Percentiles rank a stretch among this genome's conserved stretches.
phyloP scores from a whole-genome alignment of 441 rosid species.

The Macaranga tanarius region DNA sequence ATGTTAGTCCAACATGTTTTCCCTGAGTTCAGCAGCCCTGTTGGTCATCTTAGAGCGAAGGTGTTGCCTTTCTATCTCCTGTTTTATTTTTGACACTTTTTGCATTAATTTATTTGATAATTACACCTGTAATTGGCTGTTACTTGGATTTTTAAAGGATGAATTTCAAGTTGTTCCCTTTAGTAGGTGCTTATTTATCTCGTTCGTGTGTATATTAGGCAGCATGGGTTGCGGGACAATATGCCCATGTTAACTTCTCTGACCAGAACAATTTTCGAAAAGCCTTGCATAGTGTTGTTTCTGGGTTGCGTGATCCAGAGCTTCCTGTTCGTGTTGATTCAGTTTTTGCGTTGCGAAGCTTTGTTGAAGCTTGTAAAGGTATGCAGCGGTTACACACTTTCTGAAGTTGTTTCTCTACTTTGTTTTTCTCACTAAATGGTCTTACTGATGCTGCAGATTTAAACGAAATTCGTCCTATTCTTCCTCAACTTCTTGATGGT shows the following conservation, averaged over 20 bases:
- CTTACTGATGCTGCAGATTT: slow-evolving; percentile 59
- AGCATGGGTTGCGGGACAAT: slow-evolving; percentile 99
- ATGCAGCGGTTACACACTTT: slow-evolving; percentile 10
- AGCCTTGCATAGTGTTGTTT: slow-evolving; percentile 84
- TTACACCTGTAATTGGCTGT: background rate
- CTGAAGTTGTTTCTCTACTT: background rate
- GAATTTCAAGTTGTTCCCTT: background rate
- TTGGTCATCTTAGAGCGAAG: slow-evolving; percentile 98
- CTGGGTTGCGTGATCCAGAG: slow-evolving; percentile 91
- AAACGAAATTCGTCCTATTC: slow-evolving; percentile 92
- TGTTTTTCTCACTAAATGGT: slow-evolving; percentile 8
- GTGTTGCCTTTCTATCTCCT: slow-evolving; percentile 33
- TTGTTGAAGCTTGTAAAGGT: slow-evolving; percentile 97
- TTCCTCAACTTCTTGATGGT: slow-evolving; percentile 98
- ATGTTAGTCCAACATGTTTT: slow-evolving; percentile 98
- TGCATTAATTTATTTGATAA: slow-evolving; percentile 4
- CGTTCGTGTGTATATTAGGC: slow-evolving; percentile 55
- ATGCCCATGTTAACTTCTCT: slow-evolving; percentile 79
- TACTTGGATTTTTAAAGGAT: background rate
- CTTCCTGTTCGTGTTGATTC: slow-evolving; percentile 99
- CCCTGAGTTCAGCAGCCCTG: slow-evolving; percentile 91
- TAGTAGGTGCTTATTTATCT: background rate
- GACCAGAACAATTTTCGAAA: slow-evolving; percentile 80
- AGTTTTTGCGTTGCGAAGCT: slow-evolving; percentile 91
- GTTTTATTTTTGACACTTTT: background rate